A percentile compares a stretch with the other conserved stretches of the same genome.
phyloP scores from a whole-genome alignment of 345 rosid genomes.

The Heritiera littoralis region DNA sequence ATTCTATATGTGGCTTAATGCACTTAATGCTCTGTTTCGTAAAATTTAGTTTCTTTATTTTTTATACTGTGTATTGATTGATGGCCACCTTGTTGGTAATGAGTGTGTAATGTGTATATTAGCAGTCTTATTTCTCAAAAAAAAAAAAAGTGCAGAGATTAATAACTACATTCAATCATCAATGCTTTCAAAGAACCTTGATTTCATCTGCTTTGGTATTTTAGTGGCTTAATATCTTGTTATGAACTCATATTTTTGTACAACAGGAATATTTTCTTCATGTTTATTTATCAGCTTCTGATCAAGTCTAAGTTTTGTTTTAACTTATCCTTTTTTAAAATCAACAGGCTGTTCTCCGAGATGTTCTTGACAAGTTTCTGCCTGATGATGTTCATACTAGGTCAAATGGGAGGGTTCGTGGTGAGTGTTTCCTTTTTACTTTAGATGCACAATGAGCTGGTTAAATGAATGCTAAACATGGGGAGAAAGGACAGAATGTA shows the following conservation, averaged over 20 bases:
- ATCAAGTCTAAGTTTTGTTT: neutral
- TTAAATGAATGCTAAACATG: neutral
- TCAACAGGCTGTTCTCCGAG: conserved; percentile 80
- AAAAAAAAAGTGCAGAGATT: neutral
- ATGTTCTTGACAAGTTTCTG: conserved; percentile 62
- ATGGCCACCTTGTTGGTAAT: neutral
- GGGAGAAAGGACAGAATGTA: conserved; percentile 6
- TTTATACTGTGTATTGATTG: neutral
- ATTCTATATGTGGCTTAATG: neutral
- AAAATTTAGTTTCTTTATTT: conserved; percentile 2
- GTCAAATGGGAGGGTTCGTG: conserved; percentile 87
- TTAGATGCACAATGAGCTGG: neutral
- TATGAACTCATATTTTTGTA: neutral
- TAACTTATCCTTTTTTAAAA: conserved; percentile 14
- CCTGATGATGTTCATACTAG: conserved; percentile 84
- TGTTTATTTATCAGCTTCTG: neutral
- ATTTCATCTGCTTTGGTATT: neutral
- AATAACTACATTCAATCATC: neutral
- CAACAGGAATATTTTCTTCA: neutral
- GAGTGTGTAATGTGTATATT: neutral
- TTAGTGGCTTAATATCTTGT: neutral
- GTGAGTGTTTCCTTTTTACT: conserved; percentile 41
- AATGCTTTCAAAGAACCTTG: neutral
- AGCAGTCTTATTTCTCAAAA: neutral
- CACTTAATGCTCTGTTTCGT: neutral